Percentiles rank a stretch among this genome's conserved stretches.
These are phyloP conservation scores for Aspergillus fumigatiaffinis DNA, from an alignment of 2,329 filamentous ascomycete genomes.

Conservation along the genomic window DNA sequence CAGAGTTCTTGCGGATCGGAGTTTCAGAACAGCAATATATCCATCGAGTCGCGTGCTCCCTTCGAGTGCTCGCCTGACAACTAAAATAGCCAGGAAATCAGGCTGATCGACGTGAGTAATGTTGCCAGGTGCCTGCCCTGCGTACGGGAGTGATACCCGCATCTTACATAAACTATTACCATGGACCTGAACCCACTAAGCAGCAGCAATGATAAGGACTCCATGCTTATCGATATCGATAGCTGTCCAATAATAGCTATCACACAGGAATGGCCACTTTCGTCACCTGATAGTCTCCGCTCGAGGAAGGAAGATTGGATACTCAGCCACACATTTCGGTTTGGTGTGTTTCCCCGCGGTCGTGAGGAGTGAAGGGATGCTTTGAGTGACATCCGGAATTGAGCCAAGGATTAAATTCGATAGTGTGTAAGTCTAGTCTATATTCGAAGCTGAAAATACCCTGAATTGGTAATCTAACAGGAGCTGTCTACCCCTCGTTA, in stretches of 20 bases:
- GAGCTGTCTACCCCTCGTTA: background rate
- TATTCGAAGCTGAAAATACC: background rate
- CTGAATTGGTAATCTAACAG: background rate
- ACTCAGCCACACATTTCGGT: background rate
- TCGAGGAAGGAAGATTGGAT: background rate
- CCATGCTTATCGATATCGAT: constrained; percentile 13
- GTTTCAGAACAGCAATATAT: background rate
- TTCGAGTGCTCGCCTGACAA: background rate
- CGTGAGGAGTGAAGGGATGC: background rate
- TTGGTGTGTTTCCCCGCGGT: background rate
- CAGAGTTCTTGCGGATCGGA: background rate
- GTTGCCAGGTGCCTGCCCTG: background rate
- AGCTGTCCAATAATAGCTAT: constrained; percentile 4
- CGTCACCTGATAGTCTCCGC: constrained; percentile 15
- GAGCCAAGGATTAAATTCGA: background rate
- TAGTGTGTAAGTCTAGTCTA: background rate
- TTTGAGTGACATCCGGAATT: background rate
- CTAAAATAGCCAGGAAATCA: background rate
- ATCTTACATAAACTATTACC: background rate
- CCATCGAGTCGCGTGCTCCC: background rate
- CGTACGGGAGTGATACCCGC: background rate
- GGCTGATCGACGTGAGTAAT: background rate
- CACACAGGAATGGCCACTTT: constrained; percentile 4
- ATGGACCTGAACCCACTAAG: no score
- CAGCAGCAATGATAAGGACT: background rate